Conservation (phyloP, 148 eudicot genomes). For the Agrostemma githago region DNA sequence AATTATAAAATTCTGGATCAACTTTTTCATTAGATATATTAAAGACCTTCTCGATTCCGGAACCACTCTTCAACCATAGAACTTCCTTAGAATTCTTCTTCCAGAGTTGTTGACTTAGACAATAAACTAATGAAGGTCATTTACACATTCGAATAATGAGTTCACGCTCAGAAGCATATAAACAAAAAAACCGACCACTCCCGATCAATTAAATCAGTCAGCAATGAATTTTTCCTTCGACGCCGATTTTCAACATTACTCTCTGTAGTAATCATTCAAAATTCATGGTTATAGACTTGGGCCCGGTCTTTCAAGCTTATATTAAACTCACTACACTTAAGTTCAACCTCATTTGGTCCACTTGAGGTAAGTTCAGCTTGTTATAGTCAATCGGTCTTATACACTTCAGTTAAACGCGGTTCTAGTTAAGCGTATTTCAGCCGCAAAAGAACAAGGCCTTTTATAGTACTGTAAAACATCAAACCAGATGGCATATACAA, state of each 20-base stretch:
- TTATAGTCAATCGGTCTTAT: too few species aligned
- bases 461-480: neutral
- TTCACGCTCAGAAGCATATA: neutral
- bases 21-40: neutral
- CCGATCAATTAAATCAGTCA: neutral
- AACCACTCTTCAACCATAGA: neutral
- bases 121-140: too few species aligned
- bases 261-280: neutral
- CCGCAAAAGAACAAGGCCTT: too few species aligned
- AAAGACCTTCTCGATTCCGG: neutral
- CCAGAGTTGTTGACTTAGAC: neutral
- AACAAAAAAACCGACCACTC: too few species aligned
- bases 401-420: too few species aligned
- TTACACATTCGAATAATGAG: neutral
- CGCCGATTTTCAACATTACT: neutral
- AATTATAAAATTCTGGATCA: neutral
- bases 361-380: too few species aligned
- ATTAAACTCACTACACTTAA: too few species aligned
- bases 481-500: neutral
- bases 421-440: too few species aligned
- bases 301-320: too few species aligned
- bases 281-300: too few species aligned
- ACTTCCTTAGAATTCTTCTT: neutral
- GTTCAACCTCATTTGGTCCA: too few species aligned
- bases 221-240: neutral